Conservation (phyloP, 1,284 basidiomycete genomes). For the Laetiporus sulphureus region DNA sequence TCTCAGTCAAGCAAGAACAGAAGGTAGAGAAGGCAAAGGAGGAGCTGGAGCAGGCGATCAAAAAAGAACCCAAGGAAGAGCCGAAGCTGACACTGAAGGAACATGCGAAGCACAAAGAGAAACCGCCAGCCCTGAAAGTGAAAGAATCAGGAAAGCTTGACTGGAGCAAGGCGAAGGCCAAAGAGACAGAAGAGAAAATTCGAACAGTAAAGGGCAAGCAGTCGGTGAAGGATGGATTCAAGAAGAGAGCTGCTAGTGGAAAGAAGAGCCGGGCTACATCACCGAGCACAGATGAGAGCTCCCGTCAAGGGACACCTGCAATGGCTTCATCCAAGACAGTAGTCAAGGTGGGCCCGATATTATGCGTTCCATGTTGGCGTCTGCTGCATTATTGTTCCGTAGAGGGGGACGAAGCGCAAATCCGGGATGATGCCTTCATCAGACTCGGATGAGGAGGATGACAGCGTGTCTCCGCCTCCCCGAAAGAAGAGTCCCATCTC, state of each 20-base stretch:
- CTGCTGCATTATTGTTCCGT: not conserved
- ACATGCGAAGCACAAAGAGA: conserved; percentile 12
- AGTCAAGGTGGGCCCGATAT: conserved; percentile 14
- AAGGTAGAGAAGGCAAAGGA: conserved; percentile 5
- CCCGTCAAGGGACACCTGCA: not conserved
- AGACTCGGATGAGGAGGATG: conserved; percentile 16
- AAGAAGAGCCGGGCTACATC: conserved; percentile 1
- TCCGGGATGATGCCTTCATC: conserved; percentile 22
- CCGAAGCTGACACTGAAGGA: conserved; percentile 15
- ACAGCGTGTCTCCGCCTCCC: not conserved
- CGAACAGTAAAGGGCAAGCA: conserved; percentile 9
- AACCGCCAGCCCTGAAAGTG: conserved; percentile 26
- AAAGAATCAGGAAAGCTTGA: conserved; percentile 53
- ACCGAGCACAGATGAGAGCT: conserved; percentile 10
- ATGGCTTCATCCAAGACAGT: not conserved
- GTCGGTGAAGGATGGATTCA: conserved; percentile 11
- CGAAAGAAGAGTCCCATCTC: conserved; percentile 4
- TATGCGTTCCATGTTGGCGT: not conserved
- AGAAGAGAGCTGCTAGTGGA: not conserved
- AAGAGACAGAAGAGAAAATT: conserved; percentile 26
- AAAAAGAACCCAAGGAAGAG: conserved; percentile 9
- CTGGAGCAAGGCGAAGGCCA: conserved; percentile 57
- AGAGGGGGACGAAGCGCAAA: conserved; percentile 59
- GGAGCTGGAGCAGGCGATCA: not conserved
- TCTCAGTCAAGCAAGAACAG: not conserved